phyloP scores from a whole-genome alignment of 345 rosid genomes.

The Hypericum perforatum region DNA sequence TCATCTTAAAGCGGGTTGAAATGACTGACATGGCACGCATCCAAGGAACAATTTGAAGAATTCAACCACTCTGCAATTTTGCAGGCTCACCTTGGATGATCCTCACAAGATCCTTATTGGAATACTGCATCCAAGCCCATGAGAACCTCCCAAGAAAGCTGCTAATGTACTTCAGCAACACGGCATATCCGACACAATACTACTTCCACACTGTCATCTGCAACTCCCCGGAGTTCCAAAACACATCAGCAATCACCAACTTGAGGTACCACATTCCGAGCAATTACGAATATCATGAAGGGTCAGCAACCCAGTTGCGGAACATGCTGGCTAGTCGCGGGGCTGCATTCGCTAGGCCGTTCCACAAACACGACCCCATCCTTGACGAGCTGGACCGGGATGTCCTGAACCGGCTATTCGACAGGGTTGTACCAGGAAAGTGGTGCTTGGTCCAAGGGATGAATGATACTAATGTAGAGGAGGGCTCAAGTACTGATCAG shows the following conservation, averaged over 20 bases:
- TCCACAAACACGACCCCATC: constrained; percentile 11
- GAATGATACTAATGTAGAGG: constrained; percentile 3
- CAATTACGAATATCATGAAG: constrained; percentile 1
- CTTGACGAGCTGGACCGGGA: constrained; percentile 14
- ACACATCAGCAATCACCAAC: constrained; percentile 15
- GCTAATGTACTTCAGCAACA: constrained; percentile 27
- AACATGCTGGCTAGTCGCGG: constrained; percentile 12
- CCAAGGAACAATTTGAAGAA: not conserved
- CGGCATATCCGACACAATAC: constrained; percentile 18
- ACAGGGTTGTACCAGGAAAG: constrained; percentile 16
- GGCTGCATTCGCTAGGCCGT: constrained; percentile 25
- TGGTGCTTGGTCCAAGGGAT: constrained; percentile 16
- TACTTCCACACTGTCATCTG: constrained; percentile 33
- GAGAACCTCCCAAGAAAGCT: constrained; percentile 31
- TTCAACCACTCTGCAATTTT: not conserved
- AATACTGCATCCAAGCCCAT: constrained; percentile 29
- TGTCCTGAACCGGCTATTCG: constrained; percentile 11
- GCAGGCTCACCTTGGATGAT: constrained; percentile 33
- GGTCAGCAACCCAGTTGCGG: not conserved
- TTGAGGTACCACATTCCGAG: constrained; percentile 13
- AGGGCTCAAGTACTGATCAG: constrained; percentile 3
- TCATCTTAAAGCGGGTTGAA: not conserved
- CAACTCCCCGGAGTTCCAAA: constrained; percentile 30
- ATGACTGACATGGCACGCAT: not conserved
- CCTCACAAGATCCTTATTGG: constrained; percentile 22